Conservation (phyloP, 2,329 filamentous ascomycete species). For the Clonostachys rhizophaga region DNA sequence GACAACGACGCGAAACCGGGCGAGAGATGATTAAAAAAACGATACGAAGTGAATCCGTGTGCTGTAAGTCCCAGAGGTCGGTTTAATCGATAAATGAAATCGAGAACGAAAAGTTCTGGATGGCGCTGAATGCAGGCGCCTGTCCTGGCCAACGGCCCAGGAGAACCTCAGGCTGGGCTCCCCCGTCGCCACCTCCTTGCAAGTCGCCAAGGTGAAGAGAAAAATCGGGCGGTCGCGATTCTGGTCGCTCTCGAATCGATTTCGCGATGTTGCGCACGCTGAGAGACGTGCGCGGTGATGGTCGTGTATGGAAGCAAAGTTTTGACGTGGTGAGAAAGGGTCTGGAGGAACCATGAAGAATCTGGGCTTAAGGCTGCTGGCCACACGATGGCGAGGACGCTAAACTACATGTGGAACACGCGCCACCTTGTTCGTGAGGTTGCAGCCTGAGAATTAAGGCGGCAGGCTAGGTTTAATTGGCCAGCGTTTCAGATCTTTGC, state of each 20-base stretch:
- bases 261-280: conserved; percentile 31
- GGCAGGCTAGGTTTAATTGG: neutral
- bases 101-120: conserved; percentile 12
- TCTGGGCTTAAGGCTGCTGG: conserved; percentile 35
- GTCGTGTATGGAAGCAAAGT: conserved; percentile 27
- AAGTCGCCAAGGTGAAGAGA: conserved; percentile 20
- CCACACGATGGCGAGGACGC: conserved; percentile 16
- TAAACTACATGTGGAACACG: conserved; percentile 20
- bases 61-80: conserved; percentile 11
- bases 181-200: conserved; percentile 39
- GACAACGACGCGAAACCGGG: conserved; percentile 1
- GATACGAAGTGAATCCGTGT: conserved; percentile 8
- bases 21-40: conserved; percentile 10
- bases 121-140: conserved; percentile 11
- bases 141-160: conserved; percentile 38
- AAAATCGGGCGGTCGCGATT: conserved; percentile 22
- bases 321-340: conserved; percentile 37
- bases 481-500: neutral
- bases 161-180: conserved; percentile 38
- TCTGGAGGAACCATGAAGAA: conserved; percentile 32
- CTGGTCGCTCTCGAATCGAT: conserved; percentile 15
- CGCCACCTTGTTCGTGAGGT: conserved; percentile 4
- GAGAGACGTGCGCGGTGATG: conserved; percentile 49
- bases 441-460: conserved; percentile 13
- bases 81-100: conserved; percentile 21